Percentiles rank a stretch among this genome's conserved stretches.
These are phyloP conservation scores for Dipteronia dyeriana DNA, from an alignment of 345 rosid genomes.

Conservation along the genomic window DNA sequence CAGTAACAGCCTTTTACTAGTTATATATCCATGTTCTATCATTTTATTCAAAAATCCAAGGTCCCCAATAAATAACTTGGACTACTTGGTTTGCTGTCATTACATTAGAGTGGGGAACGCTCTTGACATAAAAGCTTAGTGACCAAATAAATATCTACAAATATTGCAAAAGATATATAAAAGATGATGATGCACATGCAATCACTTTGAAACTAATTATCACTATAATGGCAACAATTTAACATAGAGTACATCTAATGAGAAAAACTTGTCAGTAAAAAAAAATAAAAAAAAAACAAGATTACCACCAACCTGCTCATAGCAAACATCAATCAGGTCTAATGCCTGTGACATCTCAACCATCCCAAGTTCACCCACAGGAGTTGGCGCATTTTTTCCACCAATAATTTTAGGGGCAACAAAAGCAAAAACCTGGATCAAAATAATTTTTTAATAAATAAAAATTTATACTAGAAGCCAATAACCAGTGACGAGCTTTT, in stretches of 20 bases:
- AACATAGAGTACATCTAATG: no score
- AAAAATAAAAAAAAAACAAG: not conserved
- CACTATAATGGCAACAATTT: not conserved
- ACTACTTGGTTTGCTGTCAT: no score
- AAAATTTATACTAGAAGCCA: not conserved
- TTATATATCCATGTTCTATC: not conserved
- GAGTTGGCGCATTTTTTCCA: slow-evolving; percentile 84
- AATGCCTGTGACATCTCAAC: slow-evolving; percentile 98
- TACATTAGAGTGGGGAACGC: not conserved
- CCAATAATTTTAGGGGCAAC: slow-evolving; percentile 96
- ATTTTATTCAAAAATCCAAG: not conserved
- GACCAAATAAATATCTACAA: not conserved
- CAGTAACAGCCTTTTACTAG: not conserved
- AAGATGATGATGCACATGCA: not conserved
- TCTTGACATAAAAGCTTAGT: not conserved
- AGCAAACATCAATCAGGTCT: slow-evolving; percentile 72
- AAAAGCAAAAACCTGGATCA: slow-evolving; percentile 78
- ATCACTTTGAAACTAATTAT: not conserved
- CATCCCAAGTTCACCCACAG: slow-evolving; percentile 99
- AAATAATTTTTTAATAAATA: not conserved
- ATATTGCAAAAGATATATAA: not conserved
- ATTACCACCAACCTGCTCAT: slow-evolving; percentile 66
- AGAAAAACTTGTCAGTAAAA: not conserved
- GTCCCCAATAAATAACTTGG: no score
- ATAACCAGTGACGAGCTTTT: not conserved